A percentile compares a stretch with the other conserved stretches of the same genome.
Conservation (phyloP, 1,139 yeast species). For the Spencermartinsiella ligniputridi region DNA sequence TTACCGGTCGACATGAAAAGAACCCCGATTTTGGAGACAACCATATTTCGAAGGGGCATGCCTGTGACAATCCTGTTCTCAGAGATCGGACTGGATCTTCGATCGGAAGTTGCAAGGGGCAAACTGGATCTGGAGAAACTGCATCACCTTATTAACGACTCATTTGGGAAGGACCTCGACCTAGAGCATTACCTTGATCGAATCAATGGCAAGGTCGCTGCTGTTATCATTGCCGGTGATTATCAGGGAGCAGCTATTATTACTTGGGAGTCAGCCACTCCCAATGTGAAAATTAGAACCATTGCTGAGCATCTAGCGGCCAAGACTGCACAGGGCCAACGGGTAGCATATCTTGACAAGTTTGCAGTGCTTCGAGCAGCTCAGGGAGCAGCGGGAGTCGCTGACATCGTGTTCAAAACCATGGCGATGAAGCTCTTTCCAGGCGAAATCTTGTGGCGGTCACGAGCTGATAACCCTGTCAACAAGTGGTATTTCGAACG, state of each 20-base stretch:
- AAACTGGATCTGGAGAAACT: conserved; percentile 55
- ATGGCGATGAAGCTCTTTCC: conserved; percentile 64
- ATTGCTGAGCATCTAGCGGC: conserved; percentile 2
- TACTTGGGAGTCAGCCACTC: conserved; percentile 58
- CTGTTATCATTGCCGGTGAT: conserved; percentile 81
- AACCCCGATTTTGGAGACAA: conserved; percentile 67
- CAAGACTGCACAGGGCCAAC: conserved; percentile 12
- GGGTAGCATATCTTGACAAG: conserved; percentile 73
- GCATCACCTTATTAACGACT: conserved; percentile 62
- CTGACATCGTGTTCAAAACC: conserved; percentile 85
- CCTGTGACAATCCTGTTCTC: conserved; percentile 51
- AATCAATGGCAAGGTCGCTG: conserved; percentile 62
- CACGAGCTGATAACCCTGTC: conserved; percentile 79
- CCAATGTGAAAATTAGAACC: conserved; percentile 10
- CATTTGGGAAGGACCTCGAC: conserved; percentile 70
- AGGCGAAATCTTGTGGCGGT: conserved; percentile 81
- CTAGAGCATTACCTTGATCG: conserved; percentile 60
- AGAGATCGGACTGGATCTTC: conserved; percentile 37
- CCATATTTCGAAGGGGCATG: conserved; percentile 75
- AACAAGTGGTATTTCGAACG: conserved; percentile 97
- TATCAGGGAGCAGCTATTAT: conserved; percentile 94
- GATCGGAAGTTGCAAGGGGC: conserved; percentile 44
- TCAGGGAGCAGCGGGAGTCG: conserved; percentile 91
- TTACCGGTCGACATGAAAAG: conserved; percentile 58
- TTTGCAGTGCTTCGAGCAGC: conserved; percentile 80